Base-by-base conservation (phyloP, 306 rosid species). In the Crotalaria pallida region DNA sequence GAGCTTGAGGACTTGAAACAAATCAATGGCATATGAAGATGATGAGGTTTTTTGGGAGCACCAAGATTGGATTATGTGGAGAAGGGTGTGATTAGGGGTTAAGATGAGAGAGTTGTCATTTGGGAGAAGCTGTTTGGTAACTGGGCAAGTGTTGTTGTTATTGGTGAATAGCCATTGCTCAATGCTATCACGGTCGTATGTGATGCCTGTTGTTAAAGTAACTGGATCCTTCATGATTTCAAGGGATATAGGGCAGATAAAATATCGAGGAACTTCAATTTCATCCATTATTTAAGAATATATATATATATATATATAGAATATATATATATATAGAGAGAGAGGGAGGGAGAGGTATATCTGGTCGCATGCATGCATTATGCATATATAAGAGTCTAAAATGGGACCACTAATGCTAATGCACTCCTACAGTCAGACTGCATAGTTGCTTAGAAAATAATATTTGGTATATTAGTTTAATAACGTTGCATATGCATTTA, bases 161-260 rank as follows among this genome's bases (percentile, higher is more conserved):
- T 67, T 26, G 0, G 43, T 13, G 86, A 84, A 81, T 33, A 90
- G 60, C 94, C 96, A 90, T 2, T 79, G 84, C 56, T 90, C 96
- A 3, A 88, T 90, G 86, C 80, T 84, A 0, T 86, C 92, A 2
- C 96, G 38, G 18, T 90, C 92, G 31, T 90, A 90, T 9, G 96
- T 88, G 53, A 90, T 90, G 17, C 96, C 94, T 8, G 96, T 82
- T 50, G 76, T 59, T 16, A 81, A 80, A 0, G 92, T 90, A 4
- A 90, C 96, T 1, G 96, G 96, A 41, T 90, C 96, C 36, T 74
- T 75, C 96, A 90, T 90, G 49, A 90, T 86, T 67, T 86, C 87
- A 0, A 90, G 88, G 22, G 94, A 88, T 6, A 90, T 86, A 1
- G 96, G 96, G 65, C 96, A 90, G 3, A 81, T 67, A 63, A 88